phyloP scores from a whole-genome alignment of 225 moss, liverwort and hornwort species.

The Lunularia cruciata region DNA sequence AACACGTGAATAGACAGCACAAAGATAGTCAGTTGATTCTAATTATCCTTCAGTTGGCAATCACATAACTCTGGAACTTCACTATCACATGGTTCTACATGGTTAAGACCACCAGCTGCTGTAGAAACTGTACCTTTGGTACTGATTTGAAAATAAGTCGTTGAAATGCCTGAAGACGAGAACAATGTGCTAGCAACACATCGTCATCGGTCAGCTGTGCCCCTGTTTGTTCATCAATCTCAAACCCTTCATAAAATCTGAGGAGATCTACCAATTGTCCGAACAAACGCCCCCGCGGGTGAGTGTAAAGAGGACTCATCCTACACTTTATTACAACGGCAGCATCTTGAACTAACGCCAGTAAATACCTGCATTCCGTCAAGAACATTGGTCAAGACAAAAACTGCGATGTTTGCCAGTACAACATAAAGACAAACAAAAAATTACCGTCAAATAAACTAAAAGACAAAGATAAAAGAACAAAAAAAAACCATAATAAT shows the following conservation, averaged over 20 bases:
- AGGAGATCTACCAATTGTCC: conserved; percentile 90
- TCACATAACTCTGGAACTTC: neutral
- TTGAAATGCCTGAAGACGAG: conserved; percentile 80
- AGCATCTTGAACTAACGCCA: conserved; percentile 85
- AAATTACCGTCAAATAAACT: too few relatives aligned
- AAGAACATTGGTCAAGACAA: too few relatives aligned
- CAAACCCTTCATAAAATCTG: conserved; percentile 87
- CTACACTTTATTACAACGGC: conserved; percentile 84
- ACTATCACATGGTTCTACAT: neutral
- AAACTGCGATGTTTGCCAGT: too few relatives aligned
- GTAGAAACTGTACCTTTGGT: conserved; percentile 37
- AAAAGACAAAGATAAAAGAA: too few relatives aligned
- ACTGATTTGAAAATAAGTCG: conserved; percentile 73
- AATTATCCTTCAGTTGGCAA: too few relatives aligned
- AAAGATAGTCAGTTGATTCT: too few relatives aligned
- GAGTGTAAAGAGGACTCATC: conserved; percentile 83
- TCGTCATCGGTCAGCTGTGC: conserved; percentile 78
- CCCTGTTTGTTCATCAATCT: conserved; percentile 91
- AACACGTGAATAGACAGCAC: too few relatives aligned
- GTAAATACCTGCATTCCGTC: conserved; percentile 54
- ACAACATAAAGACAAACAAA: too few relatives aligned
- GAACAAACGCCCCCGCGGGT: conserved; percentile 72
- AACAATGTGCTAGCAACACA: conserved; percentile 72
- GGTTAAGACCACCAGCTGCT: neutral
- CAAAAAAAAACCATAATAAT: too few relatives aligned